Percentiles rank a stretch among this genome's conserved stretches.
phyloP scores from a whole-genome alignment of 805 yeast genomes.

The Starmerella tilneyi region DNA sequence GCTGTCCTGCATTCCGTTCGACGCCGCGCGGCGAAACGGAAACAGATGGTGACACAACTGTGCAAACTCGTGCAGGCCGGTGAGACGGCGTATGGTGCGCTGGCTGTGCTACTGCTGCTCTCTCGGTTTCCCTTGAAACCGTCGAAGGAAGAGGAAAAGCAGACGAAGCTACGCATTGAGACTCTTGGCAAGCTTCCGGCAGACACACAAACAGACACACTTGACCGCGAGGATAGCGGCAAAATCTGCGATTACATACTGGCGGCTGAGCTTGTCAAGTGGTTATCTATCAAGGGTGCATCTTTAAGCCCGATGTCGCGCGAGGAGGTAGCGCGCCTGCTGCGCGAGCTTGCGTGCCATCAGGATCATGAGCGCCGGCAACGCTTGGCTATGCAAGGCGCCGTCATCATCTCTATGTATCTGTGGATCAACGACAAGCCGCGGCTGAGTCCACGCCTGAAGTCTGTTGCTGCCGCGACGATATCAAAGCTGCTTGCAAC shows the following conservation, averaged over 20 bases:
- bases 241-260: conserved; percentile 13
- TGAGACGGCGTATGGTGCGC: conserved; percentile 28
- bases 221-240: conserved; percentile 10
- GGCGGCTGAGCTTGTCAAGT: conserved; percentile 23
- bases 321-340: conserved; percentile 25
- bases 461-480: conserved; percentile 23
- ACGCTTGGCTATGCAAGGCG: conserved; percentile 31
- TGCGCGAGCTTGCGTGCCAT: conserved; percentile 29
- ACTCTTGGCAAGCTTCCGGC: conserved; percentile 14
- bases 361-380: conserved; percentile 25
- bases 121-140: conserved; percentile 29
- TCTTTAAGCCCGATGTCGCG: conserved; percentile 24
- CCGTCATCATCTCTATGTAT: conserved; percentile 29
- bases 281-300: conserved; percentile 22
- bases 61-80: conserved; percentile 16
- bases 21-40: conserved; percentile 18
- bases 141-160: conserved; percentile 25
- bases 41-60: conserved; percentile 18
- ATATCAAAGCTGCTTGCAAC: conserved; percentile 32
- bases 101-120: conserved; percentile 29
- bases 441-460: conserved; percentile 20
- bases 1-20: conserved; percentile 29
- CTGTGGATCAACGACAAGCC: conserved; percentile 24
- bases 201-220: conserved; percentile 6
- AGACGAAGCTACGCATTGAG: conserved; percentile 10